Evolutionary conservation across 1,284 basidiomycete species (phyloP).

Genomic region (Cryptococcus maquisensis): DNA sequence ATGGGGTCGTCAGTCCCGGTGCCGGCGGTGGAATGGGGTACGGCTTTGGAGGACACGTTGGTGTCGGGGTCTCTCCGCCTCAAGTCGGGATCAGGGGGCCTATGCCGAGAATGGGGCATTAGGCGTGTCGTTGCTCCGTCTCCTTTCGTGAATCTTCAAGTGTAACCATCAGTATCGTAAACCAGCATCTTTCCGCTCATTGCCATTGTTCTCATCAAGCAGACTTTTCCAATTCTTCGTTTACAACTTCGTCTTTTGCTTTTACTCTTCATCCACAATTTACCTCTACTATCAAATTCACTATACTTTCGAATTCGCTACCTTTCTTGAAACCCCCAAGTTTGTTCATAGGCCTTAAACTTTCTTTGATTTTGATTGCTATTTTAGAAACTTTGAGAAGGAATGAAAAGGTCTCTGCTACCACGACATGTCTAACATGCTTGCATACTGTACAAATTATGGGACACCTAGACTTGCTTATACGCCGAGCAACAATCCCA

Average conservation of each 20-base stretch:
- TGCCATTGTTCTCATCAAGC: no score
- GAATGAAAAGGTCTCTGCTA: no score
- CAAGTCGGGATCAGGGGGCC: slow-evolving; percentile 5
- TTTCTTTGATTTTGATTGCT: no score
- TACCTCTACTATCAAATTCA: neutral
- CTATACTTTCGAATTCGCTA: neutral
- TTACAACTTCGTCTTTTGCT: slow-evolving; percentile 1
- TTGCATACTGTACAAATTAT: no score
- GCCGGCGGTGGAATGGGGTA: neutral
- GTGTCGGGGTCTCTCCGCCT: slow-evolving; percentile 8
- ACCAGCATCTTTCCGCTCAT: no score
- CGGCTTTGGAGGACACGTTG: slow-evolving; percentile 2
- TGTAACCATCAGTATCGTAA: no score
- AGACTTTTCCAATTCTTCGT: neutral
- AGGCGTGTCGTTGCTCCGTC: neutral
- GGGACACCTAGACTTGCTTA: no score
- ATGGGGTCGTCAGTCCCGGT: slow-evolving; percentile 4
- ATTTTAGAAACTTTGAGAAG: no score
- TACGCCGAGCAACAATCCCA: slow-evolving; percentile 23
- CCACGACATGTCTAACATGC: no score
- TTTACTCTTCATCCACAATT: neutral
- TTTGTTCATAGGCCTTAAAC: no score
- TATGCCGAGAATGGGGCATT: slow-evolving; percentile 15
- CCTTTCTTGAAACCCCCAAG: no score
- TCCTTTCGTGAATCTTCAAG: neutral